Percentiles rank a stretch among this genome's conserved stretches.
phyloP scores from a whole-genome alignment of 2,329 filamentous ascomycete species.

The Rhinocladiella mackenziei region DNA sequence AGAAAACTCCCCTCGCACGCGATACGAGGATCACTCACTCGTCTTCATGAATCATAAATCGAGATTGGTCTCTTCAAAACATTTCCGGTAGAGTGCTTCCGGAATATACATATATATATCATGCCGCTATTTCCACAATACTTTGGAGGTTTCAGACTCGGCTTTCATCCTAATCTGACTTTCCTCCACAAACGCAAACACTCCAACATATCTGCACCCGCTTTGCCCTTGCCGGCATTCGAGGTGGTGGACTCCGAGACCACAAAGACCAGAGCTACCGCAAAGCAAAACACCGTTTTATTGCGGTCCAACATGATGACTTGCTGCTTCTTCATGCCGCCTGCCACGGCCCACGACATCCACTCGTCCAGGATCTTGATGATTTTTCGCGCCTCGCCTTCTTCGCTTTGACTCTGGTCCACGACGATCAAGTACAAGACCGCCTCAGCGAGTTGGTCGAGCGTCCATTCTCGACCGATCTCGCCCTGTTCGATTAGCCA shows the following conservation, averaged over 20 bases:
- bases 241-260: constrained; percentile 25
- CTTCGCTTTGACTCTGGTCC: constrained; percentile 18
- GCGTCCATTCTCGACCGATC: constrained; percentile 29
- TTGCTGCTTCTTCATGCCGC: constrained; percentile 32
- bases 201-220: constrained; percentile 32
- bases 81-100: too few species aligned
- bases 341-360: constrained; percentile 29
- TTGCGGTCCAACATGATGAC: constrained; percentile 27
- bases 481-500: constrained; percentile 29
- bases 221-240: constrained; percentile 17
- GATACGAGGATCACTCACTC: too few species aligned
- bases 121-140: not conserved
- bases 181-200: constrained; percentile 33
- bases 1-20: too few species aligned
- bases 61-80: too few species aligned
- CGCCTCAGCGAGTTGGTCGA: constrained; percentile 28
- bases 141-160: too few species aligned
- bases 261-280: constrained; percentile 29
- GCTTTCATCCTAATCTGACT: constrained; percentile 31
- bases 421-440: constrained; percentile 33
- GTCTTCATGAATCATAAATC: not conserved
- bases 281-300: constrained; percentile 31
- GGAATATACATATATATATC: too few species aligned
- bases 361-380: constrained; percentile 31
- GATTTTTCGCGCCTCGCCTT: constrained; percentile 25